A percentile compares a stretch with the other conserved stretches of the same genome.
These are phyloP conservation scores for Drechmeria coniospora DNA, from an alignment of 2,329 filamentous ascomycete genomes.

Conservation along the genomic window DNA sequence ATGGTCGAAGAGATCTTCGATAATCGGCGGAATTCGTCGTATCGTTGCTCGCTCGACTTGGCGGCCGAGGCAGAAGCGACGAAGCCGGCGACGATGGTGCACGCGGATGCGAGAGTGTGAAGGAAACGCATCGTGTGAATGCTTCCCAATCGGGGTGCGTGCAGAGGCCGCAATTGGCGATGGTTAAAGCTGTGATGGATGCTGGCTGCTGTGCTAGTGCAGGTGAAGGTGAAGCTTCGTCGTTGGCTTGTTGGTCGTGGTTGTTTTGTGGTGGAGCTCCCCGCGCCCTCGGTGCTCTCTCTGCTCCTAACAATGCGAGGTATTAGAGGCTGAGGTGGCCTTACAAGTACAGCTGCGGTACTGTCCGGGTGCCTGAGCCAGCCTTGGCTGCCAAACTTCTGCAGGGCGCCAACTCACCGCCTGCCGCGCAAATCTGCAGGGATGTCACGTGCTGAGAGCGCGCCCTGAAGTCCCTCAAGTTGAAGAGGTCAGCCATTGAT, in stretches of 20 bases:
- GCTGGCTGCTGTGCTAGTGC: not conserved
- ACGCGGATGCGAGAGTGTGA: conserved; percentile 43
- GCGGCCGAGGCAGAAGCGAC: conserved; percentile 38
- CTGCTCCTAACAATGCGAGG: too few species aligned
- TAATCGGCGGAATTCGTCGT: conserved; percentile 55
- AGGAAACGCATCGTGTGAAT: conserved; percentile 51
- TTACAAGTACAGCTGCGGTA: conserved; percentile 3
- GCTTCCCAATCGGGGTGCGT: conserved; percentile 1
- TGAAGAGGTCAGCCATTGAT: too few species aligned
- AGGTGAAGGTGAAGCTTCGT: not conserved
- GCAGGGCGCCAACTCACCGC: too few species aligned
- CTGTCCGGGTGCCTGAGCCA: not conserved
- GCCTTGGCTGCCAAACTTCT: not conserved
- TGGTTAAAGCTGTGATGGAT: too few species aligned
- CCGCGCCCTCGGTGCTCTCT: conserved; percentile 7
- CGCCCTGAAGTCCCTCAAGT: too few species aligned
- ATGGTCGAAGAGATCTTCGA: conserved; percentile 50
- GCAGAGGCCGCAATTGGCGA: too few species aligned
- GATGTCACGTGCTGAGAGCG: conserved; percentile 3
- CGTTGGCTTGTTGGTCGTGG: not conserved
- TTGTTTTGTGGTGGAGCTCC: conserved; percentile 1
- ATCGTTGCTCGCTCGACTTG: conserved; percentile 48
- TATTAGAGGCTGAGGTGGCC: conserved; percentile 23
- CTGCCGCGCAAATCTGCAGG: too few species aligned
- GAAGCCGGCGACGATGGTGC: conserved; percentile 44